These are phyloP conservation scores for Sporobolomyces pararoseus DNA, from an alignment of 768 basidiomycete species.

Conservation along the genomic window DNA sequence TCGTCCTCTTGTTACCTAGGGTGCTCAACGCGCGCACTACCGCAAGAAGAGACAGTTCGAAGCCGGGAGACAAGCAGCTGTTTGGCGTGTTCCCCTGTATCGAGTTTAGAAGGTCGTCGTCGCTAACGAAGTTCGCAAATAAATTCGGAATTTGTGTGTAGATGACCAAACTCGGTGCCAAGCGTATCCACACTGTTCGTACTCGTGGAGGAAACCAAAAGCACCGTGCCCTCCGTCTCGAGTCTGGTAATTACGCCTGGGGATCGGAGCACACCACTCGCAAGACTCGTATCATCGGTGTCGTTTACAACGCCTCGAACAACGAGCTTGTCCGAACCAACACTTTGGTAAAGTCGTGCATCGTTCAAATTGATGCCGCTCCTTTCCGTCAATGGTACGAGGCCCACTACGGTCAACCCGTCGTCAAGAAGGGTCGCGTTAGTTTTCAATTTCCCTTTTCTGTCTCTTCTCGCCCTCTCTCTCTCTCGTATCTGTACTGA, in stretches of 20 bases:
- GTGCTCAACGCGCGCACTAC: constrained; percentile 81
- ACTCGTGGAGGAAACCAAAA: constrained; percentile 94
- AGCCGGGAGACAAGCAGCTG: constrained; percentile 92
- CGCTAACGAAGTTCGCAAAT: no score
- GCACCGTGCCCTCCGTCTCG: constrained; percentile 91
- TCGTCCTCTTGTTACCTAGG: constrained; percentile 2
- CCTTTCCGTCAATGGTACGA: constrained; percentile 99
- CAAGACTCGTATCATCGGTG: constrained; percentile 94
- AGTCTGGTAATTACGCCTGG: constrained; percentile 98
- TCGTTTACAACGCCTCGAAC: constrained; percentile 99
- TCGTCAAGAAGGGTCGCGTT: constrained; percentile 66
- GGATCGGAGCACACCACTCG: constrained; percentile 86
- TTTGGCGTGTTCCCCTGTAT: background rate
- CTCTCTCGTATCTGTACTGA: background rate
- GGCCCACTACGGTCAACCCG: constrained; percentile 90
- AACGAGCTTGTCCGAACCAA: constrained; percentile 99
- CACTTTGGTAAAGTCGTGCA: constrained; percentile 92
- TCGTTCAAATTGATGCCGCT: constrained; percentile 95
- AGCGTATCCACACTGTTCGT: constrained; percentile 92
- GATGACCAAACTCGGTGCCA: constrained; percentile 90
- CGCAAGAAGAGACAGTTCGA: constrained; percentile 68
- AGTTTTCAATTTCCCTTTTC: constrained; percentile 1
- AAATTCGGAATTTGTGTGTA: background rate
- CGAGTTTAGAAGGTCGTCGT: background rate
- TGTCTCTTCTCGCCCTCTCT: background rate